Evolutionary conservation across 768 basidiomycete species (phyloP), one percentile per base, ranked within the genome.

Genomic region (Dacryopinax primogenitus): DNA sequence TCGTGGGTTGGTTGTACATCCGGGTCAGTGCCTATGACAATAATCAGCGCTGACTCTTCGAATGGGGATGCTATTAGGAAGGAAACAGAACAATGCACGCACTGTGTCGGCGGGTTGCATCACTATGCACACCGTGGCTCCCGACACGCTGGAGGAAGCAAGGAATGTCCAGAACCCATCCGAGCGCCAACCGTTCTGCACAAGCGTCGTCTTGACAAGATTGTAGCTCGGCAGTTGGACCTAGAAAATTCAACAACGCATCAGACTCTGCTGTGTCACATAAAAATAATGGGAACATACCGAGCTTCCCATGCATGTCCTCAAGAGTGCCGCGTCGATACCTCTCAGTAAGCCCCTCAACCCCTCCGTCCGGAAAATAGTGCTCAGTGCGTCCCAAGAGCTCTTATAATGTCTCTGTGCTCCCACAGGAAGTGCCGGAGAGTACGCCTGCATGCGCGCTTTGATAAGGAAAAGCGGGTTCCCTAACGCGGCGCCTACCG

Each of bases 371-470:
- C 79, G 78, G 72, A 86, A 87, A 69, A 99, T 93, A 0, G 84
- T 88, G 0, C 80, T 74, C 18, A 99, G 76, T 0, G 93, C 96
- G 71, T 95, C 80, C 64, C 87, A 84, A 0, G 90, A 87, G 69
- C 75, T 87, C 70, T 86, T 90, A 78, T 99, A 99, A 70, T 90
- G 73, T 74, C 93, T 95, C 72, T 99, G 96, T 9, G 92, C 82
- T 66, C 96, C 96, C 63, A 99, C 91, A 7, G 96, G 95, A 12
- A 97, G 80, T 39, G 86, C 84, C 6, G 95, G 93, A 0, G 94
- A 98, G 76, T 92, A 99, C 32, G 96, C 96, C 81, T 99, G 96
- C 88, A 99, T 97, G 47, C 96, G 84, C 3, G 96, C 96, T 77
- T 99, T 99, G 73, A 99, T 85, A 65, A 99, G 78, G 76, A 96